Base-by-base conservation (phyloP, 2,329 filamentous ascomycete genomes). In the Aspergillus sp. region DNA sequence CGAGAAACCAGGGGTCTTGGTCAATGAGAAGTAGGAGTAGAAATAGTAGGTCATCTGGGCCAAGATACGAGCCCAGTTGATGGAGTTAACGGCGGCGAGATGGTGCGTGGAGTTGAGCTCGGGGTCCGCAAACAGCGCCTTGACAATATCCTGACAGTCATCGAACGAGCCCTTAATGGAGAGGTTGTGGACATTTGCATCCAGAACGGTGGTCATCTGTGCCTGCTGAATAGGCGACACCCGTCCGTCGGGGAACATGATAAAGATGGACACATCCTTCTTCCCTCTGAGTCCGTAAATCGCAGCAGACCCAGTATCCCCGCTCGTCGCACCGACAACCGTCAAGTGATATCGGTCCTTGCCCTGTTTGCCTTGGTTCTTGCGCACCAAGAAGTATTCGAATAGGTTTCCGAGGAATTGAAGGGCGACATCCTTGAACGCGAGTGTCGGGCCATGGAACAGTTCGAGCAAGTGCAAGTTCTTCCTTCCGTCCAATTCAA, bases 41-140 rank as follows among this genome's bases (percentile, higher is more conserved):
- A 96, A 94, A 76, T 95, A 98, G 78, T 95, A 97, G 50, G 88
- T 88, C 54, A 94, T 96, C 73, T 98, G 93, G 8, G 93, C 91
- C 34, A 98, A 79, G 57, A 98, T 97, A 57, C 93, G 80, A 2
- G 90, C 86, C 80, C 85, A 96, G 73, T 97, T 97, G 73, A 97
- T 97, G 41, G 86, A 93, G 75, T 97, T 97, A 56, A 97, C 88
- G 39, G 93, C 91, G 36, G 86, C 91, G 39, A 97, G 83, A 56
- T 88, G 88, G 62, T 91, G 81, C 2, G 80, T 82, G 57, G 78
- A 73, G 75, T 97, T 97, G 65, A 87, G 85, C 46, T 89, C 82
- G 2, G 84, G 75, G 59, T 98, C 91, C 52, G 82, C 83, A 64
- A 97, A 96, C 43, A 98, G 78, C 1, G 86, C 83, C 72, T 98